Evolutionary conservation across 2,329 filamentous ascomycete genomes (phyloP).

Genomic region (Pseudofabraea citricarpa): DNA sequence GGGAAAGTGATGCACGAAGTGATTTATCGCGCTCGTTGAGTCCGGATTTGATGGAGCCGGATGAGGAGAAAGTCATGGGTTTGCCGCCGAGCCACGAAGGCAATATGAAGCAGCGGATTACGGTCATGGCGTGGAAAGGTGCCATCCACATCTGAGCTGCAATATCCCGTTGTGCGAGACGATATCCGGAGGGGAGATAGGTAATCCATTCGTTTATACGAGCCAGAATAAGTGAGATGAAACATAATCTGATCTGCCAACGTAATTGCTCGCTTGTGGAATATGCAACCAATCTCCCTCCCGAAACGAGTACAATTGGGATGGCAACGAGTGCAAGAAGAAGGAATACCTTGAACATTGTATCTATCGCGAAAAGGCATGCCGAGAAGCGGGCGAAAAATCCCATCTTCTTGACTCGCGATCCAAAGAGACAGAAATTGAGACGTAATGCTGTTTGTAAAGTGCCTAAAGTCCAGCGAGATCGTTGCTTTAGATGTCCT

Average conservation of each 20-base stretch:
- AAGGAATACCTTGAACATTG: conserved; percentile 51
- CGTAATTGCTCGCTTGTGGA: conserved; percentile 47
- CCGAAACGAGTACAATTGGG: conserved; percentile 52
- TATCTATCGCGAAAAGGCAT: conserved; percentile 51
- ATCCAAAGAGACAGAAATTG: conserved; percentile 53
- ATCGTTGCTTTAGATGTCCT: conserved; percentile 52
- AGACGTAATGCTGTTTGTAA: conserved; percentile 56
- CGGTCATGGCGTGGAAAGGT: conserved; percentile 53
- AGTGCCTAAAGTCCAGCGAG: conserved; percentile 51
- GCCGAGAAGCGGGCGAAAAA: conserved; percentile 53
- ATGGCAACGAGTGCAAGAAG: conserved; percentile 52
- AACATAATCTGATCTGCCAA: conserved; percentile 53
- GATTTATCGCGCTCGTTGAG: conserved; percentile 54
- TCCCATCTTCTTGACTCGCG: conserved; percentile 46
- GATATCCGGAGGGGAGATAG: conserved; percentile 55
- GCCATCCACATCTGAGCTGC: conserved; percentile 59
- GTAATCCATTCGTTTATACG: conserved; percentile 53
- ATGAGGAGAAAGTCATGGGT: conserved; percentile 54
- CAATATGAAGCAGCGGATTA: conserved; percentile 52
- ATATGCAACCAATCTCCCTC: conserved; percentile 53
- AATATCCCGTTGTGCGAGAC: conserved; percentile 51
- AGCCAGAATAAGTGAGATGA: conserved; percentile 44
- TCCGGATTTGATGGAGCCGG: conserved; percentile 49
- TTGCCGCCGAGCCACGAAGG: conserved; percentile 56
- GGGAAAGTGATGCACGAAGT: conserved; percentile 45